Base-by-base conservation (phyloP, 768 basidiomycete species). In the Coprinopsis strossmayeri region DNA sequence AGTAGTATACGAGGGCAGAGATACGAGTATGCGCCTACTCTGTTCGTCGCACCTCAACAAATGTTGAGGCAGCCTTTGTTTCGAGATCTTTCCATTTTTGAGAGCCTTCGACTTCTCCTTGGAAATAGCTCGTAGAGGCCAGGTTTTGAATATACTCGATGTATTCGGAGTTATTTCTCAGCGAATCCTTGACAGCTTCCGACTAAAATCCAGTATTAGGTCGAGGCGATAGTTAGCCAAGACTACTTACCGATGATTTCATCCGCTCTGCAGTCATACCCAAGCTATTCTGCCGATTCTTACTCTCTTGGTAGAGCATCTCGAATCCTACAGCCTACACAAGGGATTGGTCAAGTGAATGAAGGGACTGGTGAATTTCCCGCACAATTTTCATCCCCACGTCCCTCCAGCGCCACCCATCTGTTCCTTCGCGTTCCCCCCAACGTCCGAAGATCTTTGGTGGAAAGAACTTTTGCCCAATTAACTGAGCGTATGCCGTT, bases 311-410 rank as follows among this genome's bases (percentile, higher is more conserved):
- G 61, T 88, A 97, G 34, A 96, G 75, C 76, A 98, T 99, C 69
- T 99, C 96, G 53, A 97, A 97, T 1, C 96, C 96, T 53, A 91
- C 91, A 1, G 92, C 84, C 86, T 94, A 59, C n/a, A n/a, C n/a
- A n/a, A n/a, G n/a, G n/a, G n/a, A n/a, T 2, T 28, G 12, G 2
- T n/a, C 45, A n/a, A 25, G 15, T n/a, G n/a, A n/a, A n/a, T n/a
- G n/a, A n/a, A n/a, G n/a, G n/a, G n/a, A n/a, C n/a, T n/a, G n/a
- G n/a, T n/a, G n/a, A n/a, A n/a, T n/a, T n/a, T n/a, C 3, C 64
- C 78, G 42, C 52, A 89, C 92, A 45, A 98, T 82, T 71, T 98
- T 98, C 83, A 97, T 87, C 5, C 95, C 95, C 24, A 90, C 63
- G 64, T 92, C 89, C 49, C 79, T 74, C 83, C 89, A 82, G 55